Conservation (phyloP, 2,329 filamentous ascomycete species). For the Colletotrichum melonis region DNA sequence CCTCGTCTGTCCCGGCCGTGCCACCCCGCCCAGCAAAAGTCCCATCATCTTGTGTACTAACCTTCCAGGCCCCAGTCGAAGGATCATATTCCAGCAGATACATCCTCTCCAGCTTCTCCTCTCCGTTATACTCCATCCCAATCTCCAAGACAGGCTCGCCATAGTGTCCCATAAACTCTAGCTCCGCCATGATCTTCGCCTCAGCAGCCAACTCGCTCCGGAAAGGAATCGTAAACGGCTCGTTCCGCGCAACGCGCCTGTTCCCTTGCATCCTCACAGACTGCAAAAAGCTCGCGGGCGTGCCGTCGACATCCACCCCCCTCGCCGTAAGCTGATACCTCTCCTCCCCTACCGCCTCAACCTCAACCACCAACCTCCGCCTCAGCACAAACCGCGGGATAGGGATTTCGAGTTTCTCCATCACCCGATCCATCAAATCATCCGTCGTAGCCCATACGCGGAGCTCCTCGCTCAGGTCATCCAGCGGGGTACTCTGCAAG, state of each 20-base stretch:
- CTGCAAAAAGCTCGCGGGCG: conserved; percentile 51
- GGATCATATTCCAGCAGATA: conserved; percentile 46
- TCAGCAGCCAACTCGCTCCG: conserved; percentile 42
- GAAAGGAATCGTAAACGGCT: conserved; percentile 52
- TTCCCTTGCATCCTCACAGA: conserved; percentile 52
- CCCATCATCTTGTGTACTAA: background rate
- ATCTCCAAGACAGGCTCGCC: conserved; percentile 53
- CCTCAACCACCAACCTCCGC: conserved; percentile 45
- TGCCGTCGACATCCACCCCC: conserved; percentile 55
- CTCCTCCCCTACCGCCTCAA: conserved; percentile 37
- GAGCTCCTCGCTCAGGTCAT: conserved; percentile 43
- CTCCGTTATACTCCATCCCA: conserved; percentile 33
- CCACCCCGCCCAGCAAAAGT: background rate
- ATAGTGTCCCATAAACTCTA: conserved; percentile 62
- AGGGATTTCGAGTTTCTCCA: conserved; percentile 49
- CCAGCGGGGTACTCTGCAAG: conserved; percentile 55
- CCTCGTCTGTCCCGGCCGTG: background rate
- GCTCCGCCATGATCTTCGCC: conserved; percentile 47
- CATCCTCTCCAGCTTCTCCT: conserved; percentile 20
- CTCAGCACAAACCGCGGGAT: conserved; percentile 53
- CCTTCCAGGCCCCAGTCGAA: conserved; percentile 41
- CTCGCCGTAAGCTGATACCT: conserved; percentile 44
- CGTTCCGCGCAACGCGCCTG: conserved; percentile 46
- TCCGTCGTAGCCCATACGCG: conserved; percentile 51
- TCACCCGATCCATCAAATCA: conserved; percentile 52